phyloP scores from a whole-genome alignment of 345 rosid genomes.

The Melaleuca quinquenervia region DNA sequence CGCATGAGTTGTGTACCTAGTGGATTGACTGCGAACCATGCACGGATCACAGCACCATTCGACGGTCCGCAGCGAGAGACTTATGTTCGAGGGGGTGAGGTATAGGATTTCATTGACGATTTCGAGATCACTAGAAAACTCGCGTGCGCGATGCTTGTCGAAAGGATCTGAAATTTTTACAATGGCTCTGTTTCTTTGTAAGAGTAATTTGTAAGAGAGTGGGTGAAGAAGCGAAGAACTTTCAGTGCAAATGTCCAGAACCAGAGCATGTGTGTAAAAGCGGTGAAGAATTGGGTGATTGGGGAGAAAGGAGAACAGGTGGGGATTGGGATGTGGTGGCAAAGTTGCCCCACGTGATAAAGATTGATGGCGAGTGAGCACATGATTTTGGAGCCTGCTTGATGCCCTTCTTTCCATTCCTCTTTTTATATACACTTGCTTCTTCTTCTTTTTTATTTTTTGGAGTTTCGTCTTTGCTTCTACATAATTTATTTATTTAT shows the following conservation, averaged over 20 bases:
- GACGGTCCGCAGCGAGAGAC: not conserved
- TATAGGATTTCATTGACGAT: not conserved
- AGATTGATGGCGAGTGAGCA: not conserved
- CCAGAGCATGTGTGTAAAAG: not conserved
- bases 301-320: not conserved
- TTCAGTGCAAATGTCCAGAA: not conserved
- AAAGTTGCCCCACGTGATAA: not conserved
- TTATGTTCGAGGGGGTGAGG: not conserved
- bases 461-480: not conserved
- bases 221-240: not conserved
- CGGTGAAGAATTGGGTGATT: not conserved
- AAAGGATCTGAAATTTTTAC: not conserved
- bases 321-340: not conserved
- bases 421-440: not conserved
- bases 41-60: not conserved
- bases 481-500: not conserved
- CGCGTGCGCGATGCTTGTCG: not conserved
- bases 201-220: not conserved
- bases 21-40: not conserved
- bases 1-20: not conserved
- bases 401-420: not conserved
- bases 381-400: not conserved
- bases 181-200: not conserved
- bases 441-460: not conserved
- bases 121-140: rapidly evolving